Percentiles rank a stretch among this genome's conserved stretches.
These are phyloP conservation scores for Penicillium psychrofluorescens DNA, from an alignment of 495 filamentous ascomycete species.

Conservation along the genomic window DNA sequence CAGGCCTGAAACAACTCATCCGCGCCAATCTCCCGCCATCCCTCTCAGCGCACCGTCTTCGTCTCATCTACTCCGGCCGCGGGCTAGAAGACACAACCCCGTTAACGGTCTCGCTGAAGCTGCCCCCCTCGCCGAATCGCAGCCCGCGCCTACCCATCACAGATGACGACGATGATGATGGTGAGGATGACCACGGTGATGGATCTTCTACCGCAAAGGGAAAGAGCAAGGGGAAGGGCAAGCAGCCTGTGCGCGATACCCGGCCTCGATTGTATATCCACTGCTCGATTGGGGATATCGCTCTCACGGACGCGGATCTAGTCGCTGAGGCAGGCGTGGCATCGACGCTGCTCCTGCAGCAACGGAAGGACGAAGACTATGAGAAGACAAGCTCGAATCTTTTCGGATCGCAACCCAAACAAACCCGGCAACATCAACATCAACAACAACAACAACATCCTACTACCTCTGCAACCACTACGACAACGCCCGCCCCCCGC, in stretches of 20 bases:
- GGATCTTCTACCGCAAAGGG: slow-evolving; percentile 3
- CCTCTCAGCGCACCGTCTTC: slow-evolving; percentile 59
- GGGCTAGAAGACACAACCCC: slow-evolving; percentile 67
- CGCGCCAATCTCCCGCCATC: slow-evolving; percentile 58
- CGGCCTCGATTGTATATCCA: slow-evolving; percentile 67
- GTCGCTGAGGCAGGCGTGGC: slow-evolving; percentile 54
- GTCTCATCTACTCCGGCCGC: slow-evolving; percentile 82
- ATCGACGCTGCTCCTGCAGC: slow-evolving; percentile 20
- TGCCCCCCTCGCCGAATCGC: slow-evolving; percentile 45
- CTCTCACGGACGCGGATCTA: slow-evolving; percentile 60
- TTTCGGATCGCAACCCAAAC: neutral
- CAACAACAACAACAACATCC: slow-evolving; percentile 9
- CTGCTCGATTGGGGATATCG: slow-evolving; percentile 70
- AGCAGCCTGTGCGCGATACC: slow-evolving; percentile 40
- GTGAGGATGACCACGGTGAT: slow-evolving; percentile 20
- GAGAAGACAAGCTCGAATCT: too few species aligned
- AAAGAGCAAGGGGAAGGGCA: slow-evolving; percentile 45
- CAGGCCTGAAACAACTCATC: slow-evolving; percentile 74
- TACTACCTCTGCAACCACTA: slow-evolving; percentile 2
- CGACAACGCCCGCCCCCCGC: slow-evolving; percentile 57
- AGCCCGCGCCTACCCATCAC: slow-evolving; percentile 11
- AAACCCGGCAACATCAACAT: slow-evolving; percentile 1
- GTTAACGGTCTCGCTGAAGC: slow-evolving; percentile 56
- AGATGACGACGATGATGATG: slow-evolving; percentile 25
- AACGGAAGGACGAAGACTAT: slow-evolving; percentile 6